phyloP scores from a whole-genome alignment of 1,284 basidiomycete genomes.

The Cutaneotrichosporon cavernicola region DNA sequence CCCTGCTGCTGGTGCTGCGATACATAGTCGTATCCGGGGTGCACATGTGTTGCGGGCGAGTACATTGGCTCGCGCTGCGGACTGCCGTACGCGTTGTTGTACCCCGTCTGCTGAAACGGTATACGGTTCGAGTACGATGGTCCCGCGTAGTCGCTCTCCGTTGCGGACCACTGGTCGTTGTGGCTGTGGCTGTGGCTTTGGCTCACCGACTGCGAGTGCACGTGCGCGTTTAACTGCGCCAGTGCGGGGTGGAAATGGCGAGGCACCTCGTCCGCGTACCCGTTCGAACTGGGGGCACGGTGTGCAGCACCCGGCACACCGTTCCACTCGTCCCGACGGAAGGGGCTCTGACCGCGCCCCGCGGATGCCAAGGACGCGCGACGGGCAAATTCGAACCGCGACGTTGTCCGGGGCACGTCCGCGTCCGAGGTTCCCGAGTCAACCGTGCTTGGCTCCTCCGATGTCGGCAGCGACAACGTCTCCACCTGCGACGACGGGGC shows the following conservation, averaged over 20 bases:
- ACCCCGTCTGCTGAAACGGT: not conserved
- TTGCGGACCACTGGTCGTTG: not conserved
- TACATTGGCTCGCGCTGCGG: slow-evolving; percentile 16
- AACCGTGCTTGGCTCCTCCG: slow-evolving; percentile 11
- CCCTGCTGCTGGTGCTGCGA: slow-evolving; percentile 11
- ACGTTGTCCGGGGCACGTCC: slow-evolving; percentile 22
- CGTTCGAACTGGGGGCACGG: slow-evolving; percentile 21
- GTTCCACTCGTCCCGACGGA: slow-evolving; percentile 26
- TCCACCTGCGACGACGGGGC: slow-evolving; percentile 24
- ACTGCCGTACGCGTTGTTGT: slow-evolving; percentile 13
- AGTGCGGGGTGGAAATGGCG: slow-evolving; percentile 27
- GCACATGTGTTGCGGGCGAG: slow-evolving; percentile 9
- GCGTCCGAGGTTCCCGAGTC: slow-evolving; percentile 8
- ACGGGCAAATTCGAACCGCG: slow-evolving; percentile 30
- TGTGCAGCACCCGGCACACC: slow-evolving; percentile 1
- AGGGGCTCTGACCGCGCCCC: slow-evolving; percentile 23
- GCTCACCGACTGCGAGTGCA: not conserved
- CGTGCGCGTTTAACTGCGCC: slow-evolving; percentile 25
- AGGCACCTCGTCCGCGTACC: slow-evolving; percentile 21
- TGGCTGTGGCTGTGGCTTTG: not conserved
- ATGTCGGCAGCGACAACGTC: slow-evolving; percentile 17
- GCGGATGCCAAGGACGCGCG: slow-evolving; percentile 12
- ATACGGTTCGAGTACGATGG: not conserved
- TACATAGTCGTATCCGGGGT: slow-evolving; percentile 11
- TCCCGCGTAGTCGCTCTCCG: slow-evolving; percentile 3